Base-by-base conservation (phyloP, 2,329 filamentous ascomycete species). In the Alternaria rosae region DNA sequence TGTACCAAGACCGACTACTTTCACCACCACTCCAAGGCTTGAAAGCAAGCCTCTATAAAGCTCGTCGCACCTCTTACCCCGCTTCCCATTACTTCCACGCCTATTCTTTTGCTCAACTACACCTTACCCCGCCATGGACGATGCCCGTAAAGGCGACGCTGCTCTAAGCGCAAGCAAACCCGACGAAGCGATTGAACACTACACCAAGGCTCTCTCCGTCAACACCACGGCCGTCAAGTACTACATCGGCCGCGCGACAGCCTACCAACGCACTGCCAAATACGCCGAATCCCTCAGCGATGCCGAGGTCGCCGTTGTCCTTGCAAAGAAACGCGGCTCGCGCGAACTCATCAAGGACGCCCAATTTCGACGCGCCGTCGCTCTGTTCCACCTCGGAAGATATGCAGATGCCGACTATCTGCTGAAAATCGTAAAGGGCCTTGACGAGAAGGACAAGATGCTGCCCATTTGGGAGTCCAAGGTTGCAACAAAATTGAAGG, bases 221-320 rank as follows among this genome's bases (percentile, higher is more conserved):
- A 84, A 84, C 12, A 88, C 90, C 0, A 83, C 83, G 41, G 92
- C 92, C 3, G 91, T 92, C 1, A 81, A 86, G 51, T 97, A 95
- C 87, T 90, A 94, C 65, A 87, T 95, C 65, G 89, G 91, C 68
- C 92, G 94, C 20, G 91, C 93, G 5, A 93, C 89, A 43, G 92
- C 92, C 41, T 90, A 93, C 75, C 86, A 92, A 52, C 87, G 91
- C 61, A 83, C 86, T 3, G 83, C 82, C 38, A 74, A 72, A 47
- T 81, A 85, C 44, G 73, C 82, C 21, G 79, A 88, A 61, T 84
- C 67, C n/a, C 81, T 85, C 28, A 61, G 70, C 48, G 83, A 85
- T 64, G 82, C 82, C 55, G 80, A 85, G 52, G 72, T 79, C 41
- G 82, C 88, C 53, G 85, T 87, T 58, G 82, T 87, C 3, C 84